Evolutionary conservation across 2,329 filamentous ascomycete genomes (phyloP), one percentile per base, ranked within the genome.

Genomic region (Colletotrichum kahawae): DNA sequence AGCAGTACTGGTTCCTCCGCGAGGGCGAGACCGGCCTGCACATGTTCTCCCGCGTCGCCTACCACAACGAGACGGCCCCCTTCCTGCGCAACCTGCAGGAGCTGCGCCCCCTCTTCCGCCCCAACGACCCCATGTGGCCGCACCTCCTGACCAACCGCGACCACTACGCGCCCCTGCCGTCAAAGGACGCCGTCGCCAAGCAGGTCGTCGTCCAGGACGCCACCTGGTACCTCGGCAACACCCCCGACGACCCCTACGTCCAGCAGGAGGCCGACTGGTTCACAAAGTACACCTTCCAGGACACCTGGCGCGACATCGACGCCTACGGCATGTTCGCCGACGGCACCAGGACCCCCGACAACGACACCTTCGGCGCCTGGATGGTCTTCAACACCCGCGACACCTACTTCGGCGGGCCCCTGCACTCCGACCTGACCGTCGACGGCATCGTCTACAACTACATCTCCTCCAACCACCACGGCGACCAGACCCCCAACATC

Each of bases 401-500:
- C 66, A 90, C 89, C 4, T 91, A 91, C 78, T 91, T 88, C 76
- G 88, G 88, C 10, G 91, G 90, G 0, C 90, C 90, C 0, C 82
- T 90, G 5, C 90, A 92, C 80, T 91, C 90, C 0, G 91, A 92
- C 77, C 82, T 92, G 18, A 87, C 87, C 0, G 90, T 92, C 0
- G 90, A 92, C 77, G 90, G 90, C 1, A 92, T 92, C 65, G 87
- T 92, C 0, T 92, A 92, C 79, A 91, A 92, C 77, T 92, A 92
- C 78, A 87, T 79, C 81, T 86, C 88, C 4, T 90, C 87, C 3
- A 92, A 92, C 76, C 90, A 92, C 78, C 90, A 92, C 70, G 90
- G 91, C 14, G 88, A 90, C 77, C 88, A 89, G 63, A 90, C 88
- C 5, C 90, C 91, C 21, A 91, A 92, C 78, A 92, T 92, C 79